Evolutionary conservation across 176 grass and related monocot genomes (phyloP).

Genomic region (Carex myosuroides): DNA sequence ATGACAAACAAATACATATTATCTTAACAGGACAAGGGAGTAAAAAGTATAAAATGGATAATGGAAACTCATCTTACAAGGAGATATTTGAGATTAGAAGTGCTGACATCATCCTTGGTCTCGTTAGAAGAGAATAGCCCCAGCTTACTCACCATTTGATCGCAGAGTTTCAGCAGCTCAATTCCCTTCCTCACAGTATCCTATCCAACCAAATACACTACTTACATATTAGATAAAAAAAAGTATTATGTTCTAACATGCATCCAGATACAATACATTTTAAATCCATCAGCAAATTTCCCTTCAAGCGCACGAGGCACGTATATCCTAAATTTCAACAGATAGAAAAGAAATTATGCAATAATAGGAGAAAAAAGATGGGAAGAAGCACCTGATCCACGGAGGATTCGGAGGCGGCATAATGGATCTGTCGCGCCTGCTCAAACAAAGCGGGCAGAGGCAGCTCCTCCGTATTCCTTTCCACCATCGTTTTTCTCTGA

Average conservation of each 20-base stretch:
- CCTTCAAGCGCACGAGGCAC: background rate
- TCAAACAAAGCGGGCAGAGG: conserved; percentile 71
- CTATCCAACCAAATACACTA: background rate
- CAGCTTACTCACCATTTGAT: conserved; percentile 81
- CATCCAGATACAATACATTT: background rate
- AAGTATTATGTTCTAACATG: background rate
- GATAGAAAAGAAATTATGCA: background rate
- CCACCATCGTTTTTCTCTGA: conserved; percentile 17
- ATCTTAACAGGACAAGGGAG: background rate
- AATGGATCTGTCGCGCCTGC: conserved; percentile 59
- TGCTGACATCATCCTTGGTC: conserved; percentile 92
- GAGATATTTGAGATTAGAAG: conserved; percentile 83
- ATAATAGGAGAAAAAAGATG: background rate
- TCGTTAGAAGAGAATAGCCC: conserved; percentile 84
- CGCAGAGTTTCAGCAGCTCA: conserved; percentile 59
- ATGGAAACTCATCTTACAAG: conserved; percentile 22
- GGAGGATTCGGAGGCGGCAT: conserved; percentile 53
- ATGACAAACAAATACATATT: background rate
- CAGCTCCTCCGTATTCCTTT: conserved; percentile 36
- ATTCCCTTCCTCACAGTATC: conserved; percentile 47
- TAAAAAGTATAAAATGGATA: background rate
- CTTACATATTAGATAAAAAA: background rate
- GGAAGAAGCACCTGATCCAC: conserved; percentile 39
- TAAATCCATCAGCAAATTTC: background rate
- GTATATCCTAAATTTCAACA: background rate